A percentile compares a stretch with the other conserved stretches of the same genome.
Conservation (phyloP, 768 basidiomycete species). For the Boletus rex-veris region DNA sequence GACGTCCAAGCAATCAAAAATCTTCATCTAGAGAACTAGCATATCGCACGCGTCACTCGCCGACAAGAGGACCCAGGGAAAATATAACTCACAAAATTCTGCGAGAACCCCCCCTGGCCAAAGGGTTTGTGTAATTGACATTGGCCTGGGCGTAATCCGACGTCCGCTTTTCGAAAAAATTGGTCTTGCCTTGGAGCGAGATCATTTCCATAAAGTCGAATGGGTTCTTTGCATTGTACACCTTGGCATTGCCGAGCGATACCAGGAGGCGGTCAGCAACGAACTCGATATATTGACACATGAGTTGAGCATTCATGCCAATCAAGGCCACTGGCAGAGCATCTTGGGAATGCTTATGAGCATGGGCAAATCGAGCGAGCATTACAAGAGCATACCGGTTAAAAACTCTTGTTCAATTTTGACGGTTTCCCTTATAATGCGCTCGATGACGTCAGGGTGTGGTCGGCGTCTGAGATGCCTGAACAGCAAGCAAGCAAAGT, state of each 20-base stretch:
- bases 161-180: constrained; percentile 93
- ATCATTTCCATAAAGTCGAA: constrained; percentile 95
- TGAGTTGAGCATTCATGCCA: constrained; percentile 84
- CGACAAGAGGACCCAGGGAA: no score
- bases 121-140: constrained; percentile 35
- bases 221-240: constrained; percentile 73
- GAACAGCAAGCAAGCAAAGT: constrained; percentile 90
- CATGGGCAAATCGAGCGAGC: no score
- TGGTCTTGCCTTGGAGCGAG: constrained; percentile 90
- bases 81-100: constrained; percentile 36
- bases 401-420: constrained; percentile 82
- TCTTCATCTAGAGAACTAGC: constrained; percentile 17
- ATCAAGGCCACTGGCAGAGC: constrained; percentile 82
- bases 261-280: constrained; percentile 86
- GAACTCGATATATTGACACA: constrained; percentile 89
- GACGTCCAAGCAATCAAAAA: constrained; percentile 7
- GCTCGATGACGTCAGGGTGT: constrained; percentile 66
- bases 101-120: not conserved
- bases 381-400: constrained; percentile 46
- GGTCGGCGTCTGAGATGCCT: constrained; percentile 73
- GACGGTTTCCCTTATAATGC: constrained; percentile 80
- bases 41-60: not conserved
- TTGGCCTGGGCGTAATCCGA: constrained; percentile 72
- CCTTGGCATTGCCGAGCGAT: constrained; percentile 78
- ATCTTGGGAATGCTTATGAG: constrained; percentile 39